Evolutionary conservation across 306 rosid genomes (phyloP).

Genomic region (Sphenostylis stenocarpa): DNA sequence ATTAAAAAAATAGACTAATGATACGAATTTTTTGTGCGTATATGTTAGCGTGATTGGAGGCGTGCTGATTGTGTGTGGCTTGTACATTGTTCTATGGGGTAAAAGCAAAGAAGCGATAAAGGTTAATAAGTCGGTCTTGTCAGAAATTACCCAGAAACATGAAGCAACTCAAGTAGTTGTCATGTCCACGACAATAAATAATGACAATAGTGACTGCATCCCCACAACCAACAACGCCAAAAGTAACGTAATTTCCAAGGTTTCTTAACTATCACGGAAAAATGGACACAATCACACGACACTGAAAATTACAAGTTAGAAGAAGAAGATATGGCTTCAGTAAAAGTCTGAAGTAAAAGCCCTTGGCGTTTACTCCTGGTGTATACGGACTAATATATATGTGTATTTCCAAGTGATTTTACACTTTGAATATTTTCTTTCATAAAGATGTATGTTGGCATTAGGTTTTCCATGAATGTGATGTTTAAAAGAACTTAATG

Average conservation of each 20-base stretch:
- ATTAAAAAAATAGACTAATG: constrained; percentile 8
- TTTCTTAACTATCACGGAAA: background rate
- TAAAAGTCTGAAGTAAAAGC: background rate
- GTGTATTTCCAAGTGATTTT: background rate
- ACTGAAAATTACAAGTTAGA: background rate
- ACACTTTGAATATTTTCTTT: background rate
- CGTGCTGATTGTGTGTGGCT: constrained; percentile 8
- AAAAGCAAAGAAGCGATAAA: constrained; percentile 23
- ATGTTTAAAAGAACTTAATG: background rate
- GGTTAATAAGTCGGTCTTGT: background rate
- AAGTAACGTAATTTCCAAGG: background rate
- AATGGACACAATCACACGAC: background rate
- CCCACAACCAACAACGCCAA: background rate
- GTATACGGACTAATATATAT: background rate
- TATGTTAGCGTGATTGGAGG: constrained; percentile 25
- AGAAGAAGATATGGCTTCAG: background rate
- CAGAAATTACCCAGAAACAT: background rate
- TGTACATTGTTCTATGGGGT: constrained; percentile 34
- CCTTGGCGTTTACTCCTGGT: background rate
- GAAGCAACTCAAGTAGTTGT: background rate
- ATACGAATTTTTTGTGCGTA: background rate
- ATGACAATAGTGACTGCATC: background rate
- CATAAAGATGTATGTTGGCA: background rate
- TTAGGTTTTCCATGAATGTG: background rate
- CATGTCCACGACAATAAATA: background rate